Evolutionary conservation across 495 filamentous ascomycete genomes (phyloP), one percentile per base, ranked within the genome.

Genomic region (Penicillium argentinense): DNA sequence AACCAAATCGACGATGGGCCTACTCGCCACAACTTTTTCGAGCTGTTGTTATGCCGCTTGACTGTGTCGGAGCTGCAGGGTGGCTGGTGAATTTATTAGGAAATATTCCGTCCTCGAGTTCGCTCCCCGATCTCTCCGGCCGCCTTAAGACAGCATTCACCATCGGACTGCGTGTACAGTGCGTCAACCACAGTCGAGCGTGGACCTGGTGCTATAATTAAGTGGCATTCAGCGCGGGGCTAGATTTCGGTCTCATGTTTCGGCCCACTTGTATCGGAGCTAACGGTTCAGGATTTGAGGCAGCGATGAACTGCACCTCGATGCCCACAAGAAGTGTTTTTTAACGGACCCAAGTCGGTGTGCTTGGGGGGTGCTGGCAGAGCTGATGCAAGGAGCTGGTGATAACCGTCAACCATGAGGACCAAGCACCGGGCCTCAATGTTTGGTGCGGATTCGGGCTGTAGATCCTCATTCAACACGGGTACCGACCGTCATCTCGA

Each of bases 261-360:
- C 39, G 42, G 47, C 39, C 53, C 53, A 55, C 52, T 33, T 21
- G 52, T 50, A 49, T 54, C 30, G 46, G 45, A 42, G 41, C 39
- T 47, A 53, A 30, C 12, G 47, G 39, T 16, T 32, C 16, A 32
- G 34, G 34, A 38, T 28, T 28, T 28, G 25, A 28, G 25, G 25
- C 25, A 5, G 25, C 5, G 25, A 6, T 5, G 5, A 28, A 12
- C 25, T 28, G 12, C 12, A 28, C n/a, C n/a, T n/a, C n/a, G n/a
- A n/a, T n/a, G n/a, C n/a, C n/a, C n/a, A n/a, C n/a, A n/a, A n/a
- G n/a, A n/a, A n/a, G n/a, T n/a, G n/a, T n/a, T n/a, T n/a, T n/a
- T n/a, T n/a, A n/a, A n/a, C n/a, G n/a, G n/a, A n/a, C n/a, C n/a
- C n/a, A n/a, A n/a, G n/a, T n/a, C n/a, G n/a, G n/a, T n/a, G n/a